A percentile compares a stretch with the other conserved stretches of the same genome.
Evolutionary conservation across 345 rosid genomes (phyloP).

Genomic region (Populus euphratica): DNA sequence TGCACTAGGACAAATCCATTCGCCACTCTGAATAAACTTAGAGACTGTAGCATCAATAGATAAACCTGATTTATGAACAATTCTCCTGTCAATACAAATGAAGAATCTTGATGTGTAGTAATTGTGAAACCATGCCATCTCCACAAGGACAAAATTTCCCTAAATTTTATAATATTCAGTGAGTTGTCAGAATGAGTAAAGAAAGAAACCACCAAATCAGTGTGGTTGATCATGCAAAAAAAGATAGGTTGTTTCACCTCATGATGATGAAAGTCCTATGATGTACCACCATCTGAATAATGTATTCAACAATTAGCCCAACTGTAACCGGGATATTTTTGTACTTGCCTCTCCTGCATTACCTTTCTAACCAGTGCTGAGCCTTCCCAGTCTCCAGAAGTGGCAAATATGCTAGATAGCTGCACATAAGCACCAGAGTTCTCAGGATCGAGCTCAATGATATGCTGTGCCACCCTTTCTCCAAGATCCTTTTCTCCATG

Average conservation of each 20-base stretch:
- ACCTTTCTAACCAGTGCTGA: constrained; percentile 49
- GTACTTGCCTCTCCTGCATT: constrained; percentile 45
- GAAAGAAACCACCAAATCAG: not conserved
- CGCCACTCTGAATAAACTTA: too few relatives aligned
- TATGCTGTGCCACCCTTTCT: constrained; percentile 57
- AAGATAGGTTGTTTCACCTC: not conserved
- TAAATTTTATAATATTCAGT: not conserved
- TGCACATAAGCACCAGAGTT: constrained; percentile 71
- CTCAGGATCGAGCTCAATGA: constrained; percentile 76
- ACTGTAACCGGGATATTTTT: constrained; percentile 56
- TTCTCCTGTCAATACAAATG: not conserved
- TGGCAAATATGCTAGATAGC: constrained; percentile 61
- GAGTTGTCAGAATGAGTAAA: too few relatives aligned
- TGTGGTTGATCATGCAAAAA: not conserved
- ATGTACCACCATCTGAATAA: not conserved
- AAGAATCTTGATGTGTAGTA: not conserved
- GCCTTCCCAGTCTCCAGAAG: constrained; percentile 76
- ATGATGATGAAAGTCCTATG: not conserved
- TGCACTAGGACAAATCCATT: too few relatives aligned
- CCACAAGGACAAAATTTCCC: not conserved
- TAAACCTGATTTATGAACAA: not conserved
- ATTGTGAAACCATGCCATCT: not conserved
- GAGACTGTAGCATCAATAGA: too few relatives aligned
- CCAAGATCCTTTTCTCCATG: constrained; percentile 65
- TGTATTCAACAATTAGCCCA: constrained; percentile 36